A percentile compares a stretch with the other conserved stretches of the same genome.
Conservation (phyloP, 2,329 filamentous ascomycete genomes). For the Nectriaceae sp. region DNA sequence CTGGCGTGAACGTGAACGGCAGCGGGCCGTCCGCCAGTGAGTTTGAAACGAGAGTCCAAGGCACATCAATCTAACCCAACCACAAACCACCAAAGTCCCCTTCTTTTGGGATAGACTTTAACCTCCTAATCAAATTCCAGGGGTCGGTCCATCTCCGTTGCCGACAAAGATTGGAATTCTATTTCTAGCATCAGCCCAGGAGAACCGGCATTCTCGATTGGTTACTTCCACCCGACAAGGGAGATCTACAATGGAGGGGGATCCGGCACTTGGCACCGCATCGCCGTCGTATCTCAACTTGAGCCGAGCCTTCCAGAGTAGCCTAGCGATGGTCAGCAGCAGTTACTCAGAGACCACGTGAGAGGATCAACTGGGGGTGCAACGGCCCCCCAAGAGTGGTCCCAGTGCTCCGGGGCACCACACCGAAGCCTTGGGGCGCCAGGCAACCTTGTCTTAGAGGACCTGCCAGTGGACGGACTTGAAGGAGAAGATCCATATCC, state of each 20-base stretch:
- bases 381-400: neutral
- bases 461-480: constrained; percentile 13
- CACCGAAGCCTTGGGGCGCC: constrained; percentile 10
- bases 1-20: no score
- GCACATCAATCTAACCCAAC: no score
- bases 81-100: no score
- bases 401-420: constrained; percentile 10
- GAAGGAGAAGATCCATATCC: constrained; percentile 8
- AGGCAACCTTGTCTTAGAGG: constrained; percentile 17
- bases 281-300: constrained; percentile 3
- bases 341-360: constrained; percentile 22
- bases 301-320: constrained; percentile 8
- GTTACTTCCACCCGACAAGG: neutral
- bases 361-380: constrained; percentile 12
- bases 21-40: no score
- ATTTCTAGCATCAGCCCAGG: no score
- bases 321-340: constrained; percentile 25
- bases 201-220: neutral
- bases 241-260: neutral
- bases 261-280: constrained; percentile 9
- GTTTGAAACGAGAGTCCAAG: no score
- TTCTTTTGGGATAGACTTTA: no score
- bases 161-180: no score
- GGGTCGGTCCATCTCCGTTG: no score
- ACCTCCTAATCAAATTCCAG: no score